A percentile compares a stretch with the other conserved stretches of the same genome.
Conservation (phyloP, 306 rosid genomes). For the Inga oerstediana region DNA sequence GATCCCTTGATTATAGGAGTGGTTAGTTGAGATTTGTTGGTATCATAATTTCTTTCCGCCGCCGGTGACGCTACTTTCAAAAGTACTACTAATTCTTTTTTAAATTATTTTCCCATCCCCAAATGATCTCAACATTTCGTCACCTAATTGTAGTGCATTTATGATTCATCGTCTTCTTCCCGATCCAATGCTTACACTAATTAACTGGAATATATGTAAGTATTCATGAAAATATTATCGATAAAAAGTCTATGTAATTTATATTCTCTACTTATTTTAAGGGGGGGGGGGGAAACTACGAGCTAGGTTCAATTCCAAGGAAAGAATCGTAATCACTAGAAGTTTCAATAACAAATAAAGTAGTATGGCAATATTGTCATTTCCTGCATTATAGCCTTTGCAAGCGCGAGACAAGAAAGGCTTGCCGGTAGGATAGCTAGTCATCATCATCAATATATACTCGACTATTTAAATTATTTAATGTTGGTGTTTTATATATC, state of each 20-base stretch:
- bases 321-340: no score
- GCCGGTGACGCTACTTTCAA: neutral
- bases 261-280: neutral
- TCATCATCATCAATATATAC: no score
- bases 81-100: neutral
- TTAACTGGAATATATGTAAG: neutral
- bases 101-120: neutral
- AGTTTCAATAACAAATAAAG: no score
- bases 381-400: no score
- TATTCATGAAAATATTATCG: no score
- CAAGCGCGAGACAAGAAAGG: no score
- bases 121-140: neutral
- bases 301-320: no score
- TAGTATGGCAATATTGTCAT: no score
- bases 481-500: no score
- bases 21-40: neutral
- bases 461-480: no score
- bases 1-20: neutral
- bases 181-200: neutral
- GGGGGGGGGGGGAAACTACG: accelerated
- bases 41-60: neutral
- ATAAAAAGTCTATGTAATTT: neutral
- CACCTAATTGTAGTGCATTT: neutral
- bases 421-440: no score
- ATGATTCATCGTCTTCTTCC: neutral